Conservation (phyloP, 176 grass and related monocot genomes). For the Zea luxurians region DNA sequence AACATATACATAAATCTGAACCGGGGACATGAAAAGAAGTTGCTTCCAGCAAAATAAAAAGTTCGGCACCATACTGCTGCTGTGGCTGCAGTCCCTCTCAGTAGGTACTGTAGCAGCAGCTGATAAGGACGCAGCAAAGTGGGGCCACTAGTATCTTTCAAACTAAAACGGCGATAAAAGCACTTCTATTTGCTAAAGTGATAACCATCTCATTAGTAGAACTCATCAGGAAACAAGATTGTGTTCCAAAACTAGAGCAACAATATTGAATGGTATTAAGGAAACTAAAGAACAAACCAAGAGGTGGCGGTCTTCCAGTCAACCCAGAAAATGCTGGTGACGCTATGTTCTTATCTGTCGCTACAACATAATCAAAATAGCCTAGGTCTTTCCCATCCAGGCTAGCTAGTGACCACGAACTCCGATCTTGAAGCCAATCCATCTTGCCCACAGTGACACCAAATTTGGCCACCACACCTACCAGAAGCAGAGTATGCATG, state of each 20-base stretch:
- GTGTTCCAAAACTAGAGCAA: not conserved
- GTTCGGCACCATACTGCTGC: too few species aligned
- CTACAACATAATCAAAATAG: slow-evolving; percentile 75
- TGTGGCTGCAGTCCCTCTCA: too few species aligned
- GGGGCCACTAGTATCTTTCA: too few species aligned
- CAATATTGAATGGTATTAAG: not conserved
- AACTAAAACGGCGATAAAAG: not conserved
- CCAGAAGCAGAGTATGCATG: slow-evolving; percentile 21
- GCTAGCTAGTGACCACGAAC: slow-evolving; percentile 73
- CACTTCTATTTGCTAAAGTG: not conserved
- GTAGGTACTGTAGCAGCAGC: too few species aligned
- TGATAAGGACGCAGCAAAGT: too few species aligned
- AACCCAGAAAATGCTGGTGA: slow-evolving; percentile 66
- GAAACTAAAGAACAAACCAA: slow-evolving; percentile 54
- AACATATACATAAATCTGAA: slow-evolving; percentile 7
- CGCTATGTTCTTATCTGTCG: slow-evolving; percentile 72
- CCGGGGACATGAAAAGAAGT: not conserved
- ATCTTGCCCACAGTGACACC: slow-evolving; percentile 79
- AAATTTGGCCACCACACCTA: slow-evolving; percentile 84
- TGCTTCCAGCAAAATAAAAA: not conserved
- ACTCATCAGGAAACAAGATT: not conserved
- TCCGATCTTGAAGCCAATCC: slow-evolving; percentile 68
- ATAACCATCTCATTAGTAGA: slow-evolving; percentile 8
- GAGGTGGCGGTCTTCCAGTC: slow-evolving; percentile 70
- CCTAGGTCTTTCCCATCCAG: slow-evolving; percentile 80